Evolutionary conservation across 306 rosid species (phyloP).

Genomic region (Potentilla sterilis): DNA sequence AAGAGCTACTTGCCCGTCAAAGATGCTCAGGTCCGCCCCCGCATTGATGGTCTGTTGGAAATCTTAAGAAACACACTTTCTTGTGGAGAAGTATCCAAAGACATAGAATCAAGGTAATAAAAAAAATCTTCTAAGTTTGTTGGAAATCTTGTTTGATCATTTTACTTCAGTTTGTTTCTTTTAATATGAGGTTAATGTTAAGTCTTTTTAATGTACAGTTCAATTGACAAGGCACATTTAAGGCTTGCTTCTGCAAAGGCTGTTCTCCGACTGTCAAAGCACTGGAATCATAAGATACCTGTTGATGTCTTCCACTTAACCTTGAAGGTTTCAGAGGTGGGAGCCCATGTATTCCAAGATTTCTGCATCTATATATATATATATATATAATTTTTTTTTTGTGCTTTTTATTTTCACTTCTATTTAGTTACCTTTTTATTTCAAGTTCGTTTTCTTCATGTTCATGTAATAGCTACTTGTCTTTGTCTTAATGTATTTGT

Average conservation of each 20-base stretch:
- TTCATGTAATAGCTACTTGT: conserved; percentile 17
- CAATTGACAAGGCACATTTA: conserved; percentile 88
- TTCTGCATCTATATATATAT: background rate
- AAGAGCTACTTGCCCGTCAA: conserved; percentile 90
- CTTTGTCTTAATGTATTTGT: conserved; percentile 23
- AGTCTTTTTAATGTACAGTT: conserved; percentile 53
- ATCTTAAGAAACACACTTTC: conserved; percentile 69
- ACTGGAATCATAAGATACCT: conserved; percentile 92
- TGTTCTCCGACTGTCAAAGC: conserved; percentile 75
- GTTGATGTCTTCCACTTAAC: conserved; percentile 74
- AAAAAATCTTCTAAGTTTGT: background rate
- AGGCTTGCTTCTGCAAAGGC: conserved; percentile 96
- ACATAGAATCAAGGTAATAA: conserved; percentile 72
- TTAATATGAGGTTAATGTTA: conserved; percentile 21
- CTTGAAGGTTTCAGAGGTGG: conserved; percentile 76
- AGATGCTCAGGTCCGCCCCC: conserved; percentile 84
- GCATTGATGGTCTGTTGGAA: conserved; percentile 63
- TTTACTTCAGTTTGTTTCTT: conserved; percentile 10
- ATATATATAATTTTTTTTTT: background rate
- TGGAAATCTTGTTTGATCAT: background rate
- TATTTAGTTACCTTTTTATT: conserved; percentile 1
- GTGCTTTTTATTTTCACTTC: conserved; percentile 15
- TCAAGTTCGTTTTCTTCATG: background rate
- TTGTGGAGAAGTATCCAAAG: conserved; percentile 82
- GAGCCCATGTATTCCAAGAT: conserved; percentile 23